Evolutionary conservation across 495 filamentous ascomycete species (phyloP).

Genomic region (Talaromyces nanjingensis): DNA sequence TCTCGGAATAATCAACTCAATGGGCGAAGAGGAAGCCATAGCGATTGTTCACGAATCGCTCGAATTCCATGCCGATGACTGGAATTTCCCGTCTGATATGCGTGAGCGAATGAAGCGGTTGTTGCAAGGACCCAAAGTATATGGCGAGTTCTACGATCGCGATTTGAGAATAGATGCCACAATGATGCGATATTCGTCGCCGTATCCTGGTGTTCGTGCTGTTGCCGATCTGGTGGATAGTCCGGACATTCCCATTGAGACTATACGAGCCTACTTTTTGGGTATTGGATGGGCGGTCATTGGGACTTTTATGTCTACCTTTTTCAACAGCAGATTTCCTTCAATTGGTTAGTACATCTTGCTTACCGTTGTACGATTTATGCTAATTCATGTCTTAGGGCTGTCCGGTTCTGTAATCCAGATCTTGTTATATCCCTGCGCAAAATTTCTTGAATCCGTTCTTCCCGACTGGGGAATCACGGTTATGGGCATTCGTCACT

Average conservation of each 20-base stretch:
- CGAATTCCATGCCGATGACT: conserved; percentile 1
- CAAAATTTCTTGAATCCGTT: conserved; percentile 1
- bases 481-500: conserved; percentile 12
- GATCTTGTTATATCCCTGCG: neutral
- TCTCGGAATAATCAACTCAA: neutral
- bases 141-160: neutral
- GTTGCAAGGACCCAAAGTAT: neutral
- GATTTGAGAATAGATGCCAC: conserved; percentile 16
- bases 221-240: conserved; percentile 39
- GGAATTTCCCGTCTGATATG: conserved; percentile 2
- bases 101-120: conserved; percentile 2
- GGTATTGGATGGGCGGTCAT: conserved; percentile 37
- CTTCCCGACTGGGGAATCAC: conserved; percentile 7
- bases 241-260: conserved; percentile 52
- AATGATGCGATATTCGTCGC: conserved; percentile 30
- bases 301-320: conserved; percentile 28
- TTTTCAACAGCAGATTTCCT: conserved; percentile 29
- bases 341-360: neutral
- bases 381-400: neutral
- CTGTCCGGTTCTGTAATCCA: conserved; percentile 4
- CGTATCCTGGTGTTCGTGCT: conserved; percentile 41
- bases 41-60: neutral
- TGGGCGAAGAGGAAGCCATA: neutral
- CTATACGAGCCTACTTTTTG: conserved; percentile 57
- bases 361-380: neutral